phyloP scores from a whole-genome alignment of 495 filamentous ascomycete genomes.

The Aspergillus ostianus region DNA sequence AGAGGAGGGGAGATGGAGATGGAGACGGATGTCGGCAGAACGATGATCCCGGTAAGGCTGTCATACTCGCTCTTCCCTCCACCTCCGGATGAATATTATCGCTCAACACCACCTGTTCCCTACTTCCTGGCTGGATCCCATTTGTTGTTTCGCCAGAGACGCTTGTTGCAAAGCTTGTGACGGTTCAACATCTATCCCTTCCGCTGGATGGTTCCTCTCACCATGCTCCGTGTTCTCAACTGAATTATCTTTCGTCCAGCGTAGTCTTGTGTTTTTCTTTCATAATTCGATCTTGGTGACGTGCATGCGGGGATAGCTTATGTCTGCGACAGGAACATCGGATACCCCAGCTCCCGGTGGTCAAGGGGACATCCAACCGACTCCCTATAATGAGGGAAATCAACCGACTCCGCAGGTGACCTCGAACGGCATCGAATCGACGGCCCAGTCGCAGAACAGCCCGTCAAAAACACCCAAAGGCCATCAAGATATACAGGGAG shows the following conservation, averaged over 20 bases:
- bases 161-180: conserved; percentile 1
- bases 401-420: conserved; percentile 19
- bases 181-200: conserved; percentile 7
- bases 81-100: neutral
- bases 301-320: conserved; percentile 37
- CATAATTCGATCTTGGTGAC: neutral
- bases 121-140: neutral
- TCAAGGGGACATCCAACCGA: conserved; percentile 27
- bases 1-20: neutral
- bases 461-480: conserved; percentile 7
- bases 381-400: conserved; percentile 19
- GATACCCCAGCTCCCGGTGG: conserved; percentile 24
- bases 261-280: conserved; percentile 61
- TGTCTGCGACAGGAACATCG: conserved; percentile 37
- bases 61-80: conserved; percentile 1
- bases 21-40: conserved; percentile 23
- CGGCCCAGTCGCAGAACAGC: conserved; percentile 25
- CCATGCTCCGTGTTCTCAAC: conserved; percentile 21
- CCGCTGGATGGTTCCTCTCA: conserved; percentile 15
- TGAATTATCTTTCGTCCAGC: conserved; percentile 46
- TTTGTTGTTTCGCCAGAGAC: neutral
- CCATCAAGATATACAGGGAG: conserved; percentile 7
- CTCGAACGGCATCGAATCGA: conserved; percentile 16
- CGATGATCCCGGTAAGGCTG: conserved; percentile 23
- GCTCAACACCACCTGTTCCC: conserved; percentile 6